These are phyloP conservation scores for Hypoxylon rickii DNA, from an alignment of 495 filamentous ascomycete genomes.

Conservation along the genomic window DNA sequence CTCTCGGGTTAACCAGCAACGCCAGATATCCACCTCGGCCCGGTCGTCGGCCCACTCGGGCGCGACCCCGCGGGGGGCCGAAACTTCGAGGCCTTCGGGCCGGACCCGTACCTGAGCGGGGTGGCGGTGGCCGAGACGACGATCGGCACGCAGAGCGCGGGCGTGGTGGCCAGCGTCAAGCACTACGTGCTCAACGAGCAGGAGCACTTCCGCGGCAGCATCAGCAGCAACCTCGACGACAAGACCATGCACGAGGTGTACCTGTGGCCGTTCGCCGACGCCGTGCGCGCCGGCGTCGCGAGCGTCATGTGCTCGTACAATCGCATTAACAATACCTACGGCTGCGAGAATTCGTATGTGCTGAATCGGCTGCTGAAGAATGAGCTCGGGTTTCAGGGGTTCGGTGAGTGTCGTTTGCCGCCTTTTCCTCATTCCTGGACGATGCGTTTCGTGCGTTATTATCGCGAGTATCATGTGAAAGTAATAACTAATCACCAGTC, in stretches of 20 bases:
- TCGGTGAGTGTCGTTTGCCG: conserved; percentile 56
- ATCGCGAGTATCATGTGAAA: too few relatives aligned
- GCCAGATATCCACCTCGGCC: conserved; percentile 55
- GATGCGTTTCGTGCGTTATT: too few relatives aligned
- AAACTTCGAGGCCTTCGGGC: conserved; percentile 70
- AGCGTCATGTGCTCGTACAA: conserved; percentile 71
- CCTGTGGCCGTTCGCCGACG: conserved; percentile 72
- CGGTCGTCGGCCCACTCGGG: conserved; percentile 58
- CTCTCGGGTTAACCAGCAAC: too few relatives aligned
- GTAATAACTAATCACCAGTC: not conserved
- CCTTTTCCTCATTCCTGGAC: too few relatives aligned
- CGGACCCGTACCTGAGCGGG: conserved; percentile 64
- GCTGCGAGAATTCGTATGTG: conserved; percentile 51
- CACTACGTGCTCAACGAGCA: conserved; percentile 60
- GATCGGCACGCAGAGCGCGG: conserved; percentile 58
- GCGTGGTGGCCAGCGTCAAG: conserved; percentile 64
- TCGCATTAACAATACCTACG: conserved; percentile 49
- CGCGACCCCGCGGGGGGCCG: conserved; percentile 65
- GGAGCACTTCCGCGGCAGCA: conserved; percentile 44
- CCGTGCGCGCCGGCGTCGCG: conserved; percentile 61
- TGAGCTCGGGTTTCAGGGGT: conserved; percentile 61
- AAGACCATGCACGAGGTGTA: conserved; percentile 71
- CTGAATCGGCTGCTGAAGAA: conserved; percentile 57
- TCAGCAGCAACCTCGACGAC: conserved; percentile 64
- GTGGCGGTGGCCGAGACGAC: conserved; percentile 59